Base-by-base conservation (phyloP, 2,329 filamentous ascomycete species). In the Hymenoscyphus albidus region DNA sequence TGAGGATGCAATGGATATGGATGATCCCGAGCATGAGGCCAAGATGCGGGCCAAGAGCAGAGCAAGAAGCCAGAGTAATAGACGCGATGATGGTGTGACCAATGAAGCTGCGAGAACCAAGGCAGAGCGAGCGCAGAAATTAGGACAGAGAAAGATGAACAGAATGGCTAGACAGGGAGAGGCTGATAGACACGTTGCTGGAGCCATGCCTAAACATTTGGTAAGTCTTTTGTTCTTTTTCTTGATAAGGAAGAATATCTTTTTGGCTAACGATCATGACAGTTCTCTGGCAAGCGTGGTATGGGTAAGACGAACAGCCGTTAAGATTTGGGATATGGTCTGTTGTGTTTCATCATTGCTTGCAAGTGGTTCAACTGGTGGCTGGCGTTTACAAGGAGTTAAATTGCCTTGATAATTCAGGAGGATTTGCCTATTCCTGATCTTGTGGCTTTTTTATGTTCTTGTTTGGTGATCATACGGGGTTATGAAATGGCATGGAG, bases 81-180 rank as follows among this genome's bases (percentile, higher is more conserved):
- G 92, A 74, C 84, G 87, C 67, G 87, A 89, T 35, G 91, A 93
- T 69, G 92, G 92, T 80, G 88, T 98, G 54, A 84, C 83, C 65
- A 85, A 91, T 75, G 85, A 87, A 69, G 78, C 76, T 62, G 81
- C 85, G 59, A 85, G 91, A 70, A 84, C 82, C 66, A 96, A 94
- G 85, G 93, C 92, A 44, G 93, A 97, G 78, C 88, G 89, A 74
- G 82, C 96, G 76, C 85, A 88, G 76, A 98, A 97, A 85, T 80
- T 99, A 76, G 85, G 88, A 74, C 96, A 99, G 88, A 93, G 94
- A 85, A 94, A 93, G 86, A 97, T 96, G 93, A 99, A 99, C 83
- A 87, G 94, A 70, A 95, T 96, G 90, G 95, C 95, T 56, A 88
- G 93, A 78, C 92, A 96, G 83, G 95, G 95, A 83, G 95, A 99